Evolutionary conservation across 305 asterid species (phyloP).

Genomic region (Vinca major): DNA sequence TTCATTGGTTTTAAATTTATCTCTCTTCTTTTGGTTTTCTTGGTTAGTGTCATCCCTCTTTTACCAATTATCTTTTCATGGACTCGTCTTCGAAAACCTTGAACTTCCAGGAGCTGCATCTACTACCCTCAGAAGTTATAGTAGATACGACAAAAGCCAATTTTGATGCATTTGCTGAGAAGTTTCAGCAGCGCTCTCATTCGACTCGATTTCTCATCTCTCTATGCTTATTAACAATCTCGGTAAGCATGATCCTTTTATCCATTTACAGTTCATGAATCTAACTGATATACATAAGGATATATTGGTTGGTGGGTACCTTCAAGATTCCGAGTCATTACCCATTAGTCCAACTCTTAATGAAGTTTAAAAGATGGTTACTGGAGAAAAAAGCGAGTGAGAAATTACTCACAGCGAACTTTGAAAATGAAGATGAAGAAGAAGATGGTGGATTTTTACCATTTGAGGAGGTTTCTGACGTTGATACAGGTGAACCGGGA

Average conservation of each 20-base stretch:
- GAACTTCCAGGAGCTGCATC: slow-evolving; percentile 25
- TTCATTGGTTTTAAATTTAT: slow-evolving; percentile 25
- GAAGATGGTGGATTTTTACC: slow-evolving; percentile 3
- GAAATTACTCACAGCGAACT: neutral
- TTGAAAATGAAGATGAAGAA: slow-evolving; percentile 11
- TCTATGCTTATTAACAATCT: slow-evolving; percentile 26
- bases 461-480: slow-evolving; percentile 19
- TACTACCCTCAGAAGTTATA: slow-evolving; percentile 25
- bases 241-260: slow-evolving; percentile 23
- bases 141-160: slow-evolving; percentile 25
- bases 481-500: slow-evolving; percentile 19
- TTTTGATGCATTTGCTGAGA: slow-evolving; percentile 24
- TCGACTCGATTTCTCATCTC: slow-evolving; percentile 24
- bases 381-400: slow-evolving; percentile 3
- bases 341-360: neutral
- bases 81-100: slow-evolving; percentile 25
- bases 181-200: slow-evolving; percentile 27
- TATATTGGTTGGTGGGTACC: slow-evolving; percentile 17
- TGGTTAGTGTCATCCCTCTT: slow-evolving; percentile 30
- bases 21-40: slow-evolving; percentile 32
- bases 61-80: slow-evolving; percentile 26
- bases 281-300: slow-evolving; percentile 32
- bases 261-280: slow-evolving; percentile 41
- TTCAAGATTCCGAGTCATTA: neutral
- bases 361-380: neutral